phyloP scores from a whole-genome alignment of 495 filamentous ascomycete genomes.

The Penicillium steckii region DNA sequence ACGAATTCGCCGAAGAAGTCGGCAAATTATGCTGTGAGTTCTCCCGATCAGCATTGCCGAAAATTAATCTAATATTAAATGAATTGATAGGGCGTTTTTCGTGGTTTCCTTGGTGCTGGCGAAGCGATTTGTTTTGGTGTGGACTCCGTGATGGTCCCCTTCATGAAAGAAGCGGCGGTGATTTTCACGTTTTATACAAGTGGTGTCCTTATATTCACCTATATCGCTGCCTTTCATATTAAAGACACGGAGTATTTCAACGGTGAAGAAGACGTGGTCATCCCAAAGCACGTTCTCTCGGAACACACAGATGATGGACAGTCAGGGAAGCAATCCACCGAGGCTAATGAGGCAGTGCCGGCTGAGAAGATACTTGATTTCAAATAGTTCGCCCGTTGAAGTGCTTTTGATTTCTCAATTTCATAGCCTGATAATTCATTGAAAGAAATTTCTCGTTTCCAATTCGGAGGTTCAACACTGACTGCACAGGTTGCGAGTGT shows the following conservation, averaged over 20 bases:
- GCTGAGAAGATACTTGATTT: not conserved
- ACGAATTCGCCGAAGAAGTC: not conserved
- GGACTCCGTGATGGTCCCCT: not conserved
- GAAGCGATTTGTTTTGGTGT: not conserved
- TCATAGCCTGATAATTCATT: too few species aligned
- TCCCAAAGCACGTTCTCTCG: not conserved
- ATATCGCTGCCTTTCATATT: not conserved
- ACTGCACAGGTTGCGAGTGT: too few species aligned
- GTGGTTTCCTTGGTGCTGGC: not conserved
- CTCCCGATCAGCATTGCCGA: not conserved
- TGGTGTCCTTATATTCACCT: not conserved
- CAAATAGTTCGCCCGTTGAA: not conserved
- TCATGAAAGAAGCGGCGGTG: not conserved
- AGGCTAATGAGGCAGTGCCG: not conserved
- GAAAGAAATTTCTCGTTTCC: too few species aligned
- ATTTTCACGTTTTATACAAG: not conserved
- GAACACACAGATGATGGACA: not conserved
- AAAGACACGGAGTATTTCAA: not conserved
- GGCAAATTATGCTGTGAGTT: not conserved
- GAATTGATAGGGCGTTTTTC: not conserved
- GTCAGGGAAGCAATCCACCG: not conserved
- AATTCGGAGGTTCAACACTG: too few species aligned
- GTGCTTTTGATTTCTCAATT: not conserved
- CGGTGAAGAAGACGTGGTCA: not conserved
- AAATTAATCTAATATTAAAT: not conserved